Base-by-base conservation (phyloP, 129 eudicot species). In the Flaveria sonorensis region DNA sequence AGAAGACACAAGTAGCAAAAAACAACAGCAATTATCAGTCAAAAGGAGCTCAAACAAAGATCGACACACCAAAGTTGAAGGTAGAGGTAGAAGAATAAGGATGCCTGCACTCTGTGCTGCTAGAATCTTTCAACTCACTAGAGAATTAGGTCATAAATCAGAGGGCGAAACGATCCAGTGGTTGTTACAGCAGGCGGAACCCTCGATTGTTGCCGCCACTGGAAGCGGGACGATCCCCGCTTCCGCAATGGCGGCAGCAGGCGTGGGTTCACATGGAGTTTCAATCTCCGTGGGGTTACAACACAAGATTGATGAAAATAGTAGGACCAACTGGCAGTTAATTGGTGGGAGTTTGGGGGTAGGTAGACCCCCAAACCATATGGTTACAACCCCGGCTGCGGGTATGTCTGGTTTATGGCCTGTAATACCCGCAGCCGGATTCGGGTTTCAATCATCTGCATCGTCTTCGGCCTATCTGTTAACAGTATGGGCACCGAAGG, bases 61-160 rank as follows among this genome's bases (percentile, higher is more conserved):
- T 57, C 78, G 97, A 12, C 97, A 92, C 81, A 92, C 95, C 20
- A 92, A 92, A 78, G 97, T 92, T 28, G 97, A 92, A 82, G 97
- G 97, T 21, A 74, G 97, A 40, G 97, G 97, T 15, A 76, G 97
- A 61, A 83, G 96, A 76, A 92, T 92, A 68, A 75, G 97, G 85
- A 92, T 92, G 97, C 97, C 97, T 0, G 97, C 97, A 14, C 87
- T 89, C 3, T 92, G 97, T 57, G 97, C 97, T 6, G 97, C 97
- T 7, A 89, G 97, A 36, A 92, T 89, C 18, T 89, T 92, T 39
- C 97, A 92, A 43, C 71, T 92, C 20, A 92, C 96, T 2, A 76
- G 97, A 66, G 97, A 92, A 81, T 79, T 92, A 70, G 97, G 97
- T 16, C 97, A 92, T 70, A 92, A 92, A 77, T 89, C 96, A 19